Conservation (phyloP, 2,329 filamentous ascomycete genomes). For the Esteya vermicola region DNA sequence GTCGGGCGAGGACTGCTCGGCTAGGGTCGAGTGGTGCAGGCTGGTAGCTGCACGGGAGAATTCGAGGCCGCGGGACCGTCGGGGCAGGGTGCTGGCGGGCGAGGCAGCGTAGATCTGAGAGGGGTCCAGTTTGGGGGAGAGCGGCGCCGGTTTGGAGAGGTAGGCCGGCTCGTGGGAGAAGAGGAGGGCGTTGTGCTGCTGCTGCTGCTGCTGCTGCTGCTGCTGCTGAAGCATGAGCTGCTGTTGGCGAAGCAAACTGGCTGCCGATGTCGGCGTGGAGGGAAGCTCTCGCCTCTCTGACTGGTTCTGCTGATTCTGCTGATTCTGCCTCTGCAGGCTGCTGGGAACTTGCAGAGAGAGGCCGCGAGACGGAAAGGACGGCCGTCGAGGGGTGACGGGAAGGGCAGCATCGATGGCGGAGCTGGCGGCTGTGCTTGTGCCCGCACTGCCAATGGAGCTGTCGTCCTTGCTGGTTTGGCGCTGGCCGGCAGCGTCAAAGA, state of each 20-base stretch:
- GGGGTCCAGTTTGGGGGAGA: conserved; percentile 76
- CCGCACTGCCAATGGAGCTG: conserved; percentile 31
- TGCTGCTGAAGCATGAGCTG: conserved; percentile 10
- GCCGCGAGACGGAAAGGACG: conserved; percentile 45
- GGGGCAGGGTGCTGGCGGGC: conserved; percentile 74
- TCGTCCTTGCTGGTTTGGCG: conserved; percentile 53
- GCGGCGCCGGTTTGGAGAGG: conserved; percentile 43
- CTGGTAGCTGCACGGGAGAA: conserved; percentile 90
- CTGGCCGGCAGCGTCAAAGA: conserved; percentile 29
- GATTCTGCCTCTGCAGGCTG: neutral
- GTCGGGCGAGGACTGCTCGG: conserved; percentile 75
- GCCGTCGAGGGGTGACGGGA: conserved; percentile 61
- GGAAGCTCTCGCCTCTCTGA: conserved; percentile 12
- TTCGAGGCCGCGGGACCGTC: conserved; percentile 79
- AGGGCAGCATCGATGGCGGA: conserved; percentile 17
- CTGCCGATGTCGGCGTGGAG: too few relatives aligned
- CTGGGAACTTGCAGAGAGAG: conserved; percentile 51
- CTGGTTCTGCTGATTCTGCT: conserved; percentile 11
- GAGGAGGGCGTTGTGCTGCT: conserved; percentile 6
- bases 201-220: conserved; percentile 5
- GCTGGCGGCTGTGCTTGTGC: conserved; percentile 15
- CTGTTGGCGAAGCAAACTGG: conserved; percentile 1
- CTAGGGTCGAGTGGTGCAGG: conserved; percentile 86
- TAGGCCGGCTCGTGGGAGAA: conserved; percentile 18
- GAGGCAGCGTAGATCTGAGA: conserved; percentile 78